phyloP scores from a whole-genome alignment of 2,329 filamentous ascomycete species.

The Colletotrichum brevisporum region DNA sequence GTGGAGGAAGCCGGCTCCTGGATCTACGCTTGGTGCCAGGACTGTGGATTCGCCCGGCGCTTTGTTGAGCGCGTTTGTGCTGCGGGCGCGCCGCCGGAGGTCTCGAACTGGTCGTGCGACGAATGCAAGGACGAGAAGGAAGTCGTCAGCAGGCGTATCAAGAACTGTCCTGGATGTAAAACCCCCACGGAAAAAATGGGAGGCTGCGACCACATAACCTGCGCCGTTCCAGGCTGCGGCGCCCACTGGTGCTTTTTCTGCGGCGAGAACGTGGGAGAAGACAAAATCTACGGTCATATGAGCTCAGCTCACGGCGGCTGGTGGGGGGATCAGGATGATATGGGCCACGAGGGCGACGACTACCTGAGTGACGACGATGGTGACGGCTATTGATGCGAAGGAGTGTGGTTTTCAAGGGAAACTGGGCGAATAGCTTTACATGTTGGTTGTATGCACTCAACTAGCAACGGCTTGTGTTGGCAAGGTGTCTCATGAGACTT shows the following conservation, averaged over 20 bases:
- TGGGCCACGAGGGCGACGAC: constrained; percentile 18
- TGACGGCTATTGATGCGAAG: not conserved
- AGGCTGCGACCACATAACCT: constrained; percentile 58
- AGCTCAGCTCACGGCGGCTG: constrained; percentile 49
- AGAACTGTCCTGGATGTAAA: constrained; percentile 54
- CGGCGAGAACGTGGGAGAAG: constrained; percentile 46
- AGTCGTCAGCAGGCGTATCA: constrained; percentile 39
- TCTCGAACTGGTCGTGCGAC: constrained; percentile 58
- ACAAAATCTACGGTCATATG: constrained; percentile 56
- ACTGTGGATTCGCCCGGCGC: constrained; percentile 57
- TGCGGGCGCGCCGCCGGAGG: constrained; percentile 53
- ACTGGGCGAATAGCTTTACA: too few species aligned
- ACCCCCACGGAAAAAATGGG: constrained; percentile 53
- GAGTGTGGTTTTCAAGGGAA: too few species aligned
- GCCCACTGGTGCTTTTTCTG: constrained; percentile 59
- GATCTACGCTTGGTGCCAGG: constrained; percentile 64
- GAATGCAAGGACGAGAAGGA: constrained; percentile 49
- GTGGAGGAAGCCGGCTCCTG: constrained; percentile 57
- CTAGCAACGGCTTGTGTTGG: too few species aligned
- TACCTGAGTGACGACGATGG: not conserved
- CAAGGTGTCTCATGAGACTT: too few species aligned
- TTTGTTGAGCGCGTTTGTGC: constrained; percentile 61
- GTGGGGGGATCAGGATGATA: constrained; percentile 42
- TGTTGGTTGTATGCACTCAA: too few species aligned
- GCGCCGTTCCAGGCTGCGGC: constrained; percentile 48